phyloP scores from a whole-genome alignment of 768 basidiomycete genomes.

The Cytidiella melzeri region DNA sequence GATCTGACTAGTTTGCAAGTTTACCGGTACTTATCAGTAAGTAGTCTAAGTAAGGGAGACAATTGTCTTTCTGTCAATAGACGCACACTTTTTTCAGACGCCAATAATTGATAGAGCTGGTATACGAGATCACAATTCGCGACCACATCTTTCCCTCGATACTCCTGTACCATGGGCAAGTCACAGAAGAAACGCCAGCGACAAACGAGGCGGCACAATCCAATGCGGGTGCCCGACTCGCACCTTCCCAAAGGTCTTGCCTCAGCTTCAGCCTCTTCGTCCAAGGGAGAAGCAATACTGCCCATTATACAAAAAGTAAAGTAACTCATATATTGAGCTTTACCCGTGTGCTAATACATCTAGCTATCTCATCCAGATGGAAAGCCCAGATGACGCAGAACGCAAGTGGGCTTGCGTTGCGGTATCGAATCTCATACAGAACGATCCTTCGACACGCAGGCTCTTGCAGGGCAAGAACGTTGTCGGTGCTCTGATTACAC shows the following conservation, averaged over 20 bases:
- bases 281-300: constrained; percentile 72
- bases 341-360: neutral
- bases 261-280: constrained; percentile 64
- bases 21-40: no score
- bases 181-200: constrained; percentile 91
- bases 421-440: constrained; percentile 92
- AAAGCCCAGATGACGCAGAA: constrained; percentile 68
- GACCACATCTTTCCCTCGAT: no score
- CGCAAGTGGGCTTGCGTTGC: constrained; percentile 96
- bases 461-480: constrained; percentile 88
- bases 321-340: no score
- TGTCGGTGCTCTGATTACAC: constrained; percentile 77
- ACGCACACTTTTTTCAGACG: no score
- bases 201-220: constrained; percentile 83
- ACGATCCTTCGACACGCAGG: constrained; percentile 87
- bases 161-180: constrained; percentile 91
- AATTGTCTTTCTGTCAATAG: no score
- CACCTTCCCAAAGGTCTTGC: constrained; percentile 82
- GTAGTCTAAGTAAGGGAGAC: no score
- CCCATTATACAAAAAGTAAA: constrained; percentile 88
- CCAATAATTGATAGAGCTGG: no score
- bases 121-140: no score
- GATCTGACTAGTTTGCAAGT: no score
- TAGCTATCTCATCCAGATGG: constrained; percentile 44
- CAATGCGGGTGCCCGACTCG: constrained; percentile 88